phyloP scores from a whole-genome alignment of 768 basidiomycete species.

The Cystoderma amianthinum region DNA sequence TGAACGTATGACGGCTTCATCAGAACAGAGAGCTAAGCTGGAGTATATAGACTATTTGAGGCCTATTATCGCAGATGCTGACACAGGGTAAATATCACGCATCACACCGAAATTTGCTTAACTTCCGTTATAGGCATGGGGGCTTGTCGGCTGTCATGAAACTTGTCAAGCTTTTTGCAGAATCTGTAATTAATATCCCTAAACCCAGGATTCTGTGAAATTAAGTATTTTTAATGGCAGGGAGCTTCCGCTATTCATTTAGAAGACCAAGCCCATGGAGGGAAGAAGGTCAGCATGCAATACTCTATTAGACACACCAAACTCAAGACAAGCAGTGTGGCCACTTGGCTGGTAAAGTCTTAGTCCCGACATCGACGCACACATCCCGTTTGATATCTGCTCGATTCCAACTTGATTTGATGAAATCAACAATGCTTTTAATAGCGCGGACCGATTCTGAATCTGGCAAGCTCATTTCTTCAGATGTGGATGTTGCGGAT shows the following conservation, averaged over 20 bases:
- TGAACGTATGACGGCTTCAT: conserved; percentile 62
- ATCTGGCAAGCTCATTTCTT: conserved; percentile 77
- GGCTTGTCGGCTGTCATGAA: conserved; percentile 94
- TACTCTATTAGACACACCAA: not conserved
- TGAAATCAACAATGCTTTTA: conserved; percentile 82
- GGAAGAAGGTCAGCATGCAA: conserved; percentile 61
- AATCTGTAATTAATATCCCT: conserved; percentile 46
- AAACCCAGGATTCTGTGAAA: not conserved
- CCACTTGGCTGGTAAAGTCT: conserved; percentile 86
- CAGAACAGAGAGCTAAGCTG: conserved; percentile 61
- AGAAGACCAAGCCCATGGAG: conserved; percentile 92
- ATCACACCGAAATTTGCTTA: conserved; percentile 6
- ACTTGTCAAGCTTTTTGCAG: conserved; percentile 89
- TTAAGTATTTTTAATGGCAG: conserved; percentile 21
- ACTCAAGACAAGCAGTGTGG: conserved; percentile 48
- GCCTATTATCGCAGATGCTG: conserved; percentile 92
- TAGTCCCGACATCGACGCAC: conserved; percentile 87
- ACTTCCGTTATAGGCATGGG: conserved; percentile 57
- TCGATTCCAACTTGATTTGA: conserved; percentile 86
- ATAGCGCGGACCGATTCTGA: conserved; percentile 93
- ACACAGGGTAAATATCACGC: conserved; percentile 66
- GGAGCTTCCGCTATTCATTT: conserved; percentile 88
- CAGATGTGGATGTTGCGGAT: conserved; percentile 76
- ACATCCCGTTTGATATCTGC: conserved; percentile 78
- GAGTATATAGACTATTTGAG: conserved; percentile 83